A percentile compares a stretch with the other conserved stretches of the same genome.
These are phyloP conservation scores for Waitea zeae DNA, from an alignment of 1,284 basidiomycete genomes.

Conservation along the genomic window DNA sequence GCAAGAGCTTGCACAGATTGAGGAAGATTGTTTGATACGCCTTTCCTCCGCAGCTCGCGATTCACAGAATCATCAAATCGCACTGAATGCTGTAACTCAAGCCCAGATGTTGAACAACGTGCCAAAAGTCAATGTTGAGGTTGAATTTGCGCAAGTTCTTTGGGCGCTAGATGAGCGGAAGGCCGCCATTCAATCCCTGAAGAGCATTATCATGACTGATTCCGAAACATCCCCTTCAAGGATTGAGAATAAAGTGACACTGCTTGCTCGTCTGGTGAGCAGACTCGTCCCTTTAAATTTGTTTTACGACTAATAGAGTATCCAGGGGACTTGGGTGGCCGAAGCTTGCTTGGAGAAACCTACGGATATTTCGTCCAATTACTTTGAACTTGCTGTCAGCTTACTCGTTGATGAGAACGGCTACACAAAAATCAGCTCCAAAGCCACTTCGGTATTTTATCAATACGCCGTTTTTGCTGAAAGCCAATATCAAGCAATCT, in stretches of 20 bases:
- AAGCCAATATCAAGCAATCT: constrained; percentile 59
- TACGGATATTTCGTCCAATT: constrained; percentile 50
- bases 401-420: constrained; percentile 17
- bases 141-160: constrained; percentile 80
- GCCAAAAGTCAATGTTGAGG: constrained; percentile 36
- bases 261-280: constrained; percentile 46
- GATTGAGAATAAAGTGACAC: constrained; percentile 20
- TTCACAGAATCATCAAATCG: constrained; percentile 59
- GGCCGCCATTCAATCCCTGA: constrained; percentile 65
- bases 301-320: background rate
- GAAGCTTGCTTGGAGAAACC: constrained; percentile 77
- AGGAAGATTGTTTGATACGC: constrained; percentile 54
- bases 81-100: constrained; percentile 71
- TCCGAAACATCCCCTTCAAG: background rate
- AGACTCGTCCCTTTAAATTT: background rate
- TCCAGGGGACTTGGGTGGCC: constrained; percentile 77
- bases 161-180: constrained; percentile 81
- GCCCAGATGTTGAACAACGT: constrained; percentile 45
- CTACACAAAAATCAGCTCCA: constrained; percentile 6
- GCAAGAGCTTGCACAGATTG: constrained; percentile 35
- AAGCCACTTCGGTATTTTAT: constrained; percentile 55
- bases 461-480: constrained; percentile 85
- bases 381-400: constrained; percentile 49
- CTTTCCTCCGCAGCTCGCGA: constrained; percentile 64
- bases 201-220: constrained; percentile 23